Evolutionary conservation across 2,329 filamentous ascomycete genomes (phyloP), one percentile per base, ranked within the genome.

Genomic region (Tetracladium maxilliforme): DNA sequence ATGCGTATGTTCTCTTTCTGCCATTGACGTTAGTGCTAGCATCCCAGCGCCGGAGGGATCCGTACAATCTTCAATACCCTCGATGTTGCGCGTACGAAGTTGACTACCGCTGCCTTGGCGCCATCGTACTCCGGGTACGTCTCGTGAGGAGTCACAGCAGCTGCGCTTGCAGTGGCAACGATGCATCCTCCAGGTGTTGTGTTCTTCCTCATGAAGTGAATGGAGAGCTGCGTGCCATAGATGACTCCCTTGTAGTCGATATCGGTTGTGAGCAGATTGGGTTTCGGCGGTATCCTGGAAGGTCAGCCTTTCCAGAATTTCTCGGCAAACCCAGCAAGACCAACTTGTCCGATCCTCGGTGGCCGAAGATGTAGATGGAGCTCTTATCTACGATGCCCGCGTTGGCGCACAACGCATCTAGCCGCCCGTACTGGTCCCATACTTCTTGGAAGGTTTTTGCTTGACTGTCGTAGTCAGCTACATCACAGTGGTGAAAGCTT

Each of bases 161-260:
- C 50, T 29, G 55, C 49, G 30, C 51, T 58, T 3, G 48, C 46
- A 1, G 58, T 62, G 1, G 50, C 46, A 8, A 61, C 41, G 26
- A 63, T 57, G 27, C 44, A 50, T 2, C 58, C 58, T 3, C 54
- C 55, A 1, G 49, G 48, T 0, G 37, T 39, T 4, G 41, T 35
- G 28, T 64, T 65, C 29, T 61, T 51, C 9, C 59, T 48, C 61
- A 65, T 65, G 37, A 62, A 66, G 33, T 66, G 58, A 7, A 54
- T 56, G 2, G 62, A 57, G 7, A 65, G 43, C 27, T 53, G 49
- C 2, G 51, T 56, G 4, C 59, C 58, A 28, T 64, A 64, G 0
- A 65, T 38, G 2, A 66, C 49, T 4, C 56, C 56, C 37, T 64
- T 64, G 41, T 56, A 58, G 36, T 58, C 51, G n/a, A 62, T 40